Evolutionary conservation across 2,329 filamentous ascomycete species (phyloP), one percentile per base, ranked within the genome.

Genomic region (Fusarium algeriense): DNA sequence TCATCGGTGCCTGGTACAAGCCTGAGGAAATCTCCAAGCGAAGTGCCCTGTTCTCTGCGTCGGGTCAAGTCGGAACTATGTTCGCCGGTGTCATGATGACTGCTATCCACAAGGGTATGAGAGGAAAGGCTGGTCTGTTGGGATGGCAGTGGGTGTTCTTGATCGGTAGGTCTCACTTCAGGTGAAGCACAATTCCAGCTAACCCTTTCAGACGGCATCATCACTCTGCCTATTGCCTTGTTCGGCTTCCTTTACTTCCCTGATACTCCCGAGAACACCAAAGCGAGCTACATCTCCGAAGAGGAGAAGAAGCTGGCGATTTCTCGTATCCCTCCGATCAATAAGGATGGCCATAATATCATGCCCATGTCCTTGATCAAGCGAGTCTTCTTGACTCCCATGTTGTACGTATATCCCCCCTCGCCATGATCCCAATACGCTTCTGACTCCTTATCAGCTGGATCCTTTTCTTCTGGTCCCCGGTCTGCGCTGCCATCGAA

Each of bases 51-150:
- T 90, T 90, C 73, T 88, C 86, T 8, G 83, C 85, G 3, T 86
- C 86, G 8, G 88, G 87, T 1, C 82, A 89, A 5, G 85, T 86
- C 0, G 88, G 88, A 0, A 87, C 83, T 0, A 87, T 90, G 84
- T 88, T 90, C 60, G 84, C 85, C 3, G 88, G 88, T 0, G 87
- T 88, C 52, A 84, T 90, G 68, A 87, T 89, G 75, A 85, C 85
- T 0, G 85, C 84, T 1, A 77, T 77, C 6, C 67, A 77, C 6
- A 67, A 63, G 43, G 60, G 61, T 2, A 75, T 78, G 63, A 73
- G 85, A 28, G 85, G 86, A 0, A 75, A 82, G 14, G 75, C 74
- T 11, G 82, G 84, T 7, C 46, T 76, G 0, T 58, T 59, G 12
- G 86, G 85, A 0, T 90, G 88, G 88, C 80, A 87, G 38, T 85